phyloP scores from a whole-genome alignment of 148 eudicot genomes.

The Salicornia ramosissima region DNA sequence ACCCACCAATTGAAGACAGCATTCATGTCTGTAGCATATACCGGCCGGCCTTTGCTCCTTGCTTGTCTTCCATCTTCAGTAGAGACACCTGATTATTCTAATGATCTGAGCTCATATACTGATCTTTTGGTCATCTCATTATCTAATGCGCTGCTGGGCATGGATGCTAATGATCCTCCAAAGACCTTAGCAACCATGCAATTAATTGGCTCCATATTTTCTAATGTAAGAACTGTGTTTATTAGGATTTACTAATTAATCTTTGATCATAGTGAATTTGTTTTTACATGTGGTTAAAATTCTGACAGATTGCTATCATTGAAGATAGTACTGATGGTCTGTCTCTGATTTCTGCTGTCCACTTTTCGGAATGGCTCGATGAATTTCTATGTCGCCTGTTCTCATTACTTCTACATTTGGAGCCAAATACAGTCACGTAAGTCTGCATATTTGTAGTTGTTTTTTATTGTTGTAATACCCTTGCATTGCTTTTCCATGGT shows the following conservation, averaged over 20 bases:
- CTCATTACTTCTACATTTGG: constrained; percentile 88
- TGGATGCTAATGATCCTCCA: constrained; percentile 99
- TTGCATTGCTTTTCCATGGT: not conserved
- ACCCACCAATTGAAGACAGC: constrained; percentile 98
- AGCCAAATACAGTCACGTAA: constrained; percentile 87
- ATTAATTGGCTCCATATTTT: constrained; percentile 88
- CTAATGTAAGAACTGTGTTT: constrained; percentile 54
- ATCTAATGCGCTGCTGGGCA: constrained; percentile 89
- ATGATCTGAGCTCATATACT: constrained; percentile 40
- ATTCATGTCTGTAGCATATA: constrained; percentile 79
- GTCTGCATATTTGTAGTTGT: constrained; percentile 18
- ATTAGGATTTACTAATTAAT: not conserved
- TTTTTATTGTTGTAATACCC: not conserved
- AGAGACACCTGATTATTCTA: constrained; percentile 36
- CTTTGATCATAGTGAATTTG: not conserved
- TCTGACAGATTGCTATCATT: constrained; percentile 60
- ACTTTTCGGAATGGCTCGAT: constrained; percentile 97
- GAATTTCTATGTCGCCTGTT: constrained; percentile 90
- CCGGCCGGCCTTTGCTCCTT: constrained; percentile 73
- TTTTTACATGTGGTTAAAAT: constrained; percentile 24
- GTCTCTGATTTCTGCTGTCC: constrained; percentile 45
- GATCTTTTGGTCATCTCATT: constrained; percentile 81
- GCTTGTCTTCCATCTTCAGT: constrained; percentile 44
- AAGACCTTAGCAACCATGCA: constrained; percentile 98
- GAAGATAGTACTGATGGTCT: constrained; percentile 59